A percentile compares a stretch with the other conserved stretches of the same genome.
These are phyloP conservation scores for Candolleomyces eurysporus DNA, from an alignment of 768 basidiomycete species.

Conservation along the genomic window DNA sequence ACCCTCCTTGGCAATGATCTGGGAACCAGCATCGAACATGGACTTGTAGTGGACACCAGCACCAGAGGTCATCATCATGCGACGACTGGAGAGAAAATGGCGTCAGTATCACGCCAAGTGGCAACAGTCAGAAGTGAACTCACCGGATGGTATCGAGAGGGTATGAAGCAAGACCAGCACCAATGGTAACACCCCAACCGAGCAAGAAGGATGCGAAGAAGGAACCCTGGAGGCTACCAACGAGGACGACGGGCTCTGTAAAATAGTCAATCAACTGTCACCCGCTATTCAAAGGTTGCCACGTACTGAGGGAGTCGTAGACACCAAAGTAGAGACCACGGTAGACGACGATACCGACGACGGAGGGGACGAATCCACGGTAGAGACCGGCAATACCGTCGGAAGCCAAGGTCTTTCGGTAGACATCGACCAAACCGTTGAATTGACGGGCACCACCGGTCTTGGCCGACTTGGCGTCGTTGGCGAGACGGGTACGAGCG, in stretches of 20 bases:
- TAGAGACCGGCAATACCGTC: slow-evolving; percentile 99
- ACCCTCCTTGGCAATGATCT: slow-evolving; percentile 96
- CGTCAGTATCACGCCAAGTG: slow-evolving; percentile 12
- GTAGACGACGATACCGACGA: slow-evolving; percentile 99
- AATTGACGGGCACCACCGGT: slow-evolving; percentile 91
- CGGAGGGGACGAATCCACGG: slow-evolving; percentile 99
- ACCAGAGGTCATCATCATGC: slow-evolving; percentile 99
- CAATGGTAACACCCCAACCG: slow-evolving; percentile 99
- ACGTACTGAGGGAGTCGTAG: slow-evolving; percentile 89
- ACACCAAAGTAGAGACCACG: slow-evolving; percentile 99
- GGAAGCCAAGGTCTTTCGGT: slow-evolving; percentile 94
- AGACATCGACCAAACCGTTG: slow-evolving; percentile 97
- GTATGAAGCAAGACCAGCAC: slow-evolving; percentile 98
- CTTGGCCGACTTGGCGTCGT: slow-evolving; percentile 96
- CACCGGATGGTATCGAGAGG: slow-evolving; percentile 90
- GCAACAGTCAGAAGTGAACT: slow-evolving; percentile 17
- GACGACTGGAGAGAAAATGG: slow-evolving; percentile 66
- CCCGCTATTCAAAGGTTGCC: background rate
- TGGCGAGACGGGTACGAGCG: slow-evolving; percentile 98
- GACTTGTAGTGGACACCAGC: slow-evolving; percentile 96
- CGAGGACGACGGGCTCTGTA: slow-evolving; percentile 93
- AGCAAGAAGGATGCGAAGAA: slow-evolving; percentile 97
- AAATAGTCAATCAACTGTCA: slow-evolving; percentile 14
- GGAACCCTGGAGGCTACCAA: slow-evolving; percentile 91
- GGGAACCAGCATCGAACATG: slow-evolving; percentile 95